phyloP scores from a whole-genome alignment of 371 early-diverging fungal species.

The Rhizopus arrhizus region DNA sequence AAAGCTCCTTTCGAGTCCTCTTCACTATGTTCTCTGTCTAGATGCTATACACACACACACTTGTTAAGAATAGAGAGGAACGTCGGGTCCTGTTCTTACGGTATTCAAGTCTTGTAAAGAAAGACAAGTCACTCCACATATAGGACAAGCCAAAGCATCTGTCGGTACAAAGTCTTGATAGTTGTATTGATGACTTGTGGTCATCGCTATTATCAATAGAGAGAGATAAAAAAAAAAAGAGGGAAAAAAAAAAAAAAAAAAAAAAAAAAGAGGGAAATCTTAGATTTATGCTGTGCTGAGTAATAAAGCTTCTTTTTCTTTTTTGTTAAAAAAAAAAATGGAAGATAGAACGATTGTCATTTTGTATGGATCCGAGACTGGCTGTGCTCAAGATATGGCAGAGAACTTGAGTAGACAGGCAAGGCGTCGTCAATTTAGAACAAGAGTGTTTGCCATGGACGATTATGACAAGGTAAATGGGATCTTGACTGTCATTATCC shows the following conservation, averaged over 20 bases:
- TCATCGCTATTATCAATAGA: constrained; percentile 14
- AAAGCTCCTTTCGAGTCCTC: constrained; percentile 52
- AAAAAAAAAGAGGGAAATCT: not conserved
- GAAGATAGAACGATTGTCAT: constrained; percentile 55
- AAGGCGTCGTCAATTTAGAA: constrained; percentile 71
- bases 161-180: constrained; percentile 49
- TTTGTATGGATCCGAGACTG: constrained; percentile 85
- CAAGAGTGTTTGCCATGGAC: constrained; percentile 75
- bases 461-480: constrained; percentile 66
- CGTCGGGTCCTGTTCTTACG: constrained; percentile 17
- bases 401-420: constrained; percentile 79
- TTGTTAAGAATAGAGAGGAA: not conserved
- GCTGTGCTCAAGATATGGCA: constrained; percentile 81
- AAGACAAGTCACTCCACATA: constrained; percentile 51
- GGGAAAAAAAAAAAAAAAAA: constrained; percentile 9
- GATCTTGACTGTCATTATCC: not conserved
- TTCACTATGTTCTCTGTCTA: constrained; percentile 44
- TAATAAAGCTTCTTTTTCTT: not conserved
- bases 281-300: constrained; percentile 4
- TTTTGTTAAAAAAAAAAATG: constrained; percentile 3
- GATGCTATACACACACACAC: constrained; percentile 28
- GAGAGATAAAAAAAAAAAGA: constrained; percentile 3
- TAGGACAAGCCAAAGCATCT: constrained; percentile 55
- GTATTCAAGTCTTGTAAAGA: constrained; percentile 49
- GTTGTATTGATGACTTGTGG: constrained; percentile 30